Evolutionary conservation across 306 rosid genomes (phyloP).

Genomic region (Pachyrhizus erosus): DNA sequence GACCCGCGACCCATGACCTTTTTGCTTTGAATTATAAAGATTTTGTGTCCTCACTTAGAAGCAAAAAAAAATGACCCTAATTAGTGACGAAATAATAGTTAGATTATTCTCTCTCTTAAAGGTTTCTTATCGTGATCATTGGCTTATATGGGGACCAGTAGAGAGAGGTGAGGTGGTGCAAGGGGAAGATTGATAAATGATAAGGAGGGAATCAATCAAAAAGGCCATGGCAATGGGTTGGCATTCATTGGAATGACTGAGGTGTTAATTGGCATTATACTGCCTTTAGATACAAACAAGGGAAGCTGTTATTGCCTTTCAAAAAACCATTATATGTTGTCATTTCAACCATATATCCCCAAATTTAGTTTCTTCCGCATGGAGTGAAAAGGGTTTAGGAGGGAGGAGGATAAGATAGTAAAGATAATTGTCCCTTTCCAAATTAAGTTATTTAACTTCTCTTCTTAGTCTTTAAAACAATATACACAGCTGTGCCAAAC

Average conservation of each 20-base stretch:
- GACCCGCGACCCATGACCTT: conserved; percentile 48
- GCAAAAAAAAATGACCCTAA: conserved; percentile 26
- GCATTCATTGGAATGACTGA: conserved; percentile 40
- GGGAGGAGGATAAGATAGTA: neutral
- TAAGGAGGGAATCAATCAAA: conserved; percentile 48
- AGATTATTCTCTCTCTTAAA: neutral
- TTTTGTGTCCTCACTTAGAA: conserved; percentile 58
- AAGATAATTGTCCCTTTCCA: conserved; percentile 49
- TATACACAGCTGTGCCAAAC: conserved; percentile 15
- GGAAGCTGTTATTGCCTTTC: conserved; percentile 57
- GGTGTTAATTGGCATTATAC: conserved; percentile 57
- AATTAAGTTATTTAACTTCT: neutral
- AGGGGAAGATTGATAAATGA: conserved; percentile 41
- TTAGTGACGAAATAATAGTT: too few relatives aligned
- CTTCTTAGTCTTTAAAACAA: neutral
- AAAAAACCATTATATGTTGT: conserved; percentile 48
- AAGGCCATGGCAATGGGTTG: conserved; percentile 50
- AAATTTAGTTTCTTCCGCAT: conserved; percentile 31
- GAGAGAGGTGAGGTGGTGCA: conserved; percentile 23
- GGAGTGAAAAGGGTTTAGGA: neutral
- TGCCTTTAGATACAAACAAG: conserved; percentile 59
- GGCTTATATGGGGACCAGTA: conserved; percentile 56
- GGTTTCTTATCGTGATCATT: conserved; percentile 43
- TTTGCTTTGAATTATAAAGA: conserved; percentile 37
- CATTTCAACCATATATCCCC: conserved; percentile 40